Conservation (phyloP, 169 alveolate species). For the Hepatocystis sp. region DNA sequence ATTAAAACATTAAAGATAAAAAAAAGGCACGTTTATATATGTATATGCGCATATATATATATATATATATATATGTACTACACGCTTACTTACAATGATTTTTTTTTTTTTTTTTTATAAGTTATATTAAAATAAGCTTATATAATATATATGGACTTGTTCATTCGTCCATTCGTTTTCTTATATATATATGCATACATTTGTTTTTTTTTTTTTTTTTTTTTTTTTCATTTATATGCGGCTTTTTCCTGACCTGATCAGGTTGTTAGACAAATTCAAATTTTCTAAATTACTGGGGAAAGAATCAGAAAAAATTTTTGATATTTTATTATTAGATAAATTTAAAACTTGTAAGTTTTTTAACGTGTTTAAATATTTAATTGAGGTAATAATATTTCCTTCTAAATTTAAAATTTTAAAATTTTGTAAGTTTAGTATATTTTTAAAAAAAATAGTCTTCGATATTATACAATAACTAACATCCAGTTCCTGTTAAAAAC, state of each 20-base stretch:
- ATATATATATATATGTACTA: background rate
- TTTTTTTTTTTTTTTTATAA: too few species aligned
- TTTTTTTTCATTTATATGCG: too few species aligned
- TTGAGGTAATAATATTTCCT: slow-evolving; percentile 45
- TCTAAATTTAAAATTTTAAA: slow-evolving; percentile 36
- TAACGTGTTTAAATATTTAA: slow-evolving; percentile 13
- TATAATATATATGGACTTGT: too few species aligned
- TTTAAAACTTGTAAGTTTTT: slow-evolving; percentile 10
- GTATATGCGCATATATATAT: background rate
- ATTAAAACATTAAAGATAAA: background rate
- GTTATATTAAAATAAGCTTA: too few species aligned
- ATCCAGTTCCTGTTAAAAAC: slow-evolving; percentile 31
- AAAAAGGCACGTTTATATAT: background rate
- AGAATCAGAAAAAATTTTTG: slow-evolving; percentile 27
- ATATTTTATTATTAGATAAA: slow-evolving; percentile 59
- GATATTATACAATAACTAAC: slow-evolving; percentile 32
- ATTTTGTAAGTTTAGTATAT: slow-evolving; percentile 19
- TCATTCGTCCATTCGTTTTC: too few species aligned
- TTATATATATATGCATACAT: too few species aligned
- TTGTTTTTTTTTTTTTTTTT: too few species aligned
- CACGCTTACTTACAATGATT: background rate
- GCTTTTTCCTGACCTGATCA: slow-evolving; percentile 38
- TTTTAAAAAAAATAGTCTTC: slow-evolving; percentile 30
- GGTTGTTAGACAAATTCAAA: slow-evolving; percentile 41
- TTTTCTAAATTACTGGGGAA: slow-evolving; percentile 23